These are phyloP conservation scores for Tanacetum coccineum DNA, from an alignment of 129 eudicot genomes.

Conservation along the genomic window DNA sequence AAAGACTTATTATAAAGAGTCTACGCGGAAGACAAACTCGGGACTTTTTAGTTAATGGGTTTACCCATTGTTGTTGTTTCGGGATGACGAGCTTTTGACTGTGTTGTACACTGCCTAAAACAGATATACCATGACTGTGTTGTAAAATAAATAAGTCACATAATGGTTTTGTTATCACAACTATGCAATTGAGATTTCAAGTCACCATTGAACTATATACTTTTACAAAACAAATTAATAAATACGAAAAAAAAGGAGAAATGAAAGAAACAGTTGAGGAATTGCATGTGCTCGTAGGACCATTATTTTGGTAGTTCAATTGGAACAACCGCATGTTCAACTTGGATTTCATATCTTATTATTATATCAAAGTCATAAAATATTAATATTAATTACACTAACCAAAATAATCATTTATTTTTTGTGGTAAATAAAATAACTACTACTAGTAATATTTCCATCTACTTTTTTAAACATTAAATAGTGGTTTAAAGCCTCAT, in stretches of 20 bases:
- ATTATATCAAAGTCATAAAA: slow-evolving; percentile 21
- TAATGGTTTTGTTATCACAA: not conserved
- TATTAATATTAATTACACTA: slow-evolving; percentile 22
- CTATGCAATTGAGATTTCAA: not conserved
- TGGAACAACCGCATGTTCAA: slow-evolving; percentile 50
- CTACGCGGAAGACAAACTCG: too few species aligned
- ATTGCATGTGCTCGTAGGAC: slow-evolving; percentile 61
- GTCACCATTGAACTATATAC: slow-evolving; percentile 6
- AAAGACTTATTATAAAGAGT: too few species aligned
- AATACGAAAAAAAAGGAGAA: not conserved
- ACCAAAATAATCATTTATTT: not conserved
- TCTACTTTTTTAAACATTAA: not conserved
- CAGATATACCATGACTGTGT: too few species aligned
- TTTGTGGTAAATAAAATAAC: too few species aligned
- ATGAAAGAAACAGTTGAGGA: slow-evolving; percentile 26
- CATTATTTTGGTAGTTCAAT: slow-evolving; percentile 32
- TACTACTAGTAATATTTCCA: not conserved
- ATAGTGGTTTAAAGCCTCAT: not conserved
- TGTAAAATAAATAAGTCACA: too few species aligned
- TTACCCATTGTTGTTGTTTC: too few species aligned
- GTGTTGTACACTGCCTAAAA: too few species aligned
- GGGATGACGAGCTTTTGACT: too few species aligned
- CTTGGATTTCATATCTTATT: slow-evolving; percentile 20
- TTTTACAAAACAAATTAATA: not conserved
- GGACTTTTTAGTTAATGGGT: too few species aligned